These are phyloP conservation scores for Parastagonospora avenae DNA, from an alignment of 2,329 filamentous ascomycete species.

Conservation along the genomic window DNA sequence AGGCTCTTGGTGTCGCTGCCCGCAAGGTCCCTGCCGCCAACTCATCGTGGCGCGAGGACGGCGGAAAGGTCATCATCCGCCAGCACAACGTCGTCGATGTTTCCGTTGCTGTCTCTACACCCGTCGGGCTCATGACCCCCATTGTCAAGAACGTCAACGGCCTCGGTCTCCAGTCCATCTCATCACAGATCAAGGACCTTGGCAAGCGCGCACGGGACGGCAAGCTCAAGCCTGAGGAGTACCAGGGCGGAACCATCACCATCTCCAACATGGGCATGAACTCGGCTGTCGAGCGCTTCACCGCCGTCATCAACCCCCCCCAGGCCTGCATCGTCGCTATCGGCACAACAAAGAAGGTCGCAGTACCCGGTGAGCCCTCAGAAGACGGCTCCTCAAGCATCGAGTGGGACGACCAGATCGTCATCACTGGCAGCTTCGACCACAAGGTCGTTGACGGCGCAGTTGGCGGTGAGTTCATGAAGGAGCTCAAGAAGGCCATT, in stretches of 20 bases:
- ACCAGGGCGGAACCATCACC: conserved; percentile 98
- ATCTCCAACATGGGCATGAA: conserved; percentile 99
- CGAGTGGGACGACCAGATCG: conserved; percentile 97
- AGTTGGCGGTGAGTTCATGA: conserved; percentile 94
- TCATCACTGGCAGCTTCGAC: conserved; percentile 94
- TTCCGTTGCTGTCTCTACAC: conserved; percentile 92
- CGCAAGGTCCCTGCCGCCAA: conserved; percentile 96
- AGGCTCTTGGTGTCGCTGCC: conserved; percentile 86
- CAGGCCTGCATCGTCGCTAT: conserved; percentile 95
- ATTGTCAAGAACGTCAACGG: conserved; percentile 90
- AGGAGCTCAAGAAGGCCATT: conserved; percentile 94
- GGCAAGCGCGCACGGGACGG: conserved; percentile 94
- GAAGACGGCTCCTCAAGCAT: conserved; percentile 77
- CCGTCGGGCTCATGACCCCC: conserved; percentile 92
- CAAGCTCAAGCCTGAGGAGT: conserved; percentile 99
- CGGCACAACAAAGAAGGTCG: conserved; percentile 94
- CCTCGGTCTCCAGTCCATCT: conserved; percentile 88
- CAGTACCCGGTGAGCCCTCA: conserved; percentile 75
- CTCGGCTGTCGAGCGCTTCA: conserved; percentile 92
- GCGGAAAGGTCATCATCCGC: conserved; percentile 79
- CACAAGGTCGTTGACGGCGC: conserved; percentile 98
- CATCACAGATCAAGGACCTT: conserved; percentile 88
- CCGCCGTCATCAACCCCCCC: conserved; percentile 97
- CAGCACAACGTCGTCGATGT: conserved; percentile 94
- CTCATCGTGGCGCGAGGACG: conserved; percentile 85